phyloP scores from a whole-genome alignment of 305 asterid genomes.

The Nicotiana rustica region DNA sequence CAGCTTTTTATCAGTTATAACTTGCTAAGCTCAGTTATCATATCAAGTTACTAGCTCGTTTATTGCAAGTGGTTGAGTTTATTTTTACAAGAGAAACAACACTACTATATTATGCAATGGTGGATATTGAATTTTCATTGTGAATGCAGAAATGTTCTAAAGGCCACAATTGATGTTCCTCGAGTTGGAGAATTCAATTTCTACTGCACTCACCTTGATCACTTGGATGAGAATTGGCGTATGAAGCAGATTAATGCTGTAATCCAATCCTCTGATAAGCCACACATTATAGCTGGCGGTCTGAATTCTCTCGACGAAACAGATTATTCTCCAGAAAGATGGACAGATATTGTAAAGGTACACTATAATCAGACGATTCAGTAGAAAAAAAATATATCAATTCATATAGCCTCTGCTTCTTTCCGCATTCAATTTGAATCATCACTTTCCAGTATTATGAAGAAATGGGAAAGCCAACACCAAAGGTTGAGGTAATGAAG shows the following conservation, averaged over 20 bases:
- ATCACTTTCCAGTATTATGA: conserved; percentile 67
- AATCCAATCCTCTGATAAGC: conserved; percentile 68
- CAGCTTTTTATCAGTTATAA: not conserved
- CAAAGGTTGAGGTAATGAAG: conserved; percentile 85
- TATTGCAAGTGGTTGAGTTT: not conserved
- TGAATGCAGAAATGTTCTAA: conserved; percentile 80
- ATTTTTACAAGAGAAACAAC: not conserved
- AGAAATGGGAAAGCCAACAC: conserved; percentile 92
- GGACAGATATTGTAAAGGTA: conserved; percentile 93
- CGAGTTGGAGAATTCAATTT: conserved; percentile 76
- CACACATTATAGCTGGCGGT: conserved; percentile 91
- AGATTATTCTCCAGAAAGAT: conserved; percentile 89
- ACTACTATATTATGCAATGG: too few relatives aligned
- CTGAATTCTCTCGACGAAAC: conserved; percentile 84
- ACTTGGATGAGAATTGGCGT: conserved; percentile 88
- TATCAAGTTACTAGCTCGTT: not conserved
- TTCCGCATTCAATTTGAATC: conserved; percentile 15
- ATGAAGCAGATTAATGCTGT: conserved; percentile 91
- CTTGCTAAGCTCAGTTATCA: not conserved
- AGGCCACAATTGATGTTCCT: conserved; percentile 95
- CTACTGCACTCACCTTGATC: conserved; percentile 88
- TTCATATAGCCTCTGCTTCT: not conserved
- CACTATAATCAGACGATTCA: not conserved
- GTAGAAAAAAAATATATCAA: not conserved
- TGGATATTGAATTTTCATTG: too few relatives aligned